These are phyloP conservation scores for Pseudozyma hubeiensis DNA, from an alignment of 1,284 basidiomycete species.

Conservation along the genomic window DNA sequence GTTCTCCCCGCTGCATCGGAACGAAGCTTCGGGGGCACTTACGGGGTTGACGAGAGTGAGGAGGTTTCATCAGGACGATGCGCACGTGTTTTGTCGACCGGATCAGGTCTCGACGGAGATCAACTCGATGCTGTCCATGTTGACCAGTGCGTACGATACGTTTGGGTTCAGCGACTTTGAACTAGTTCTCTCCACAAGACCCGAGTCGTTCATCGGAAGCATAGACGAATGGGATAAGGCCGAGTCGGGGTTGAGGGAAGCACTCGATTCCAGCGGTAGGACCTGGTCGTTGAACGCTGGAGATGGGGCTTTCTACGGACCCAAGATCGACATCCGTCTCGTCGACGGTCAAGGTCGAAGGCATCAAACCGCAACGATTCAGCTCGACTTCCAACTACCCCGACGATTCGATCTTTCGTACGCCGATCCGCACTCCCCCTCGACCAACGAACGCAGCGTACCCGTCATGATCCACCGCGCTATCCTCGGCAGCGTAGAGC, in stretches of 20 bases:
- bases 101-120: constrained; percentile 61
- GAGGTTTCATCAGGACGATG: constrained; percentile 66
- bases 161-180: constrained; percentile 65
- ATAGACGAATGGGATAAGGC: constrained; percentile 61
- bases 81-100: constrained; percentile 66
- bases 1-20: constrained; percentile 64
- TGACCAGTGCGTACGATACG: constrained; percentile 60
- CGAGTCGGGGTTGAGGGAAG: constrained; percentile 51
- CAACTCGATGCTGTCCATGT: constrained; percentile 64
- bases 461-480: constrained; percentile 68
- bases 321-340: constrained; percentile 67
- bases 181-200: constrained; percentile 66
- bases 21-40: constrained; percentile 63
- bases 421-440: constrained; percentile 27
- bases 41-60: constrained; percentile 64
- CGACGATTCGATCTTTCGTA: constrained; percentile 62
- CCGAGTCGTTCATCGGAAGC: constrained; percentile 55
- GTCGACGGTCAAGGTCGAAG: constrained; percentile 61
- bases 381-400: constrained; percentile 67
- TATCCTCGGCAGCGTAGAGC: constrained; percentile 66
- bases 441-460: constrained; percentile 9
- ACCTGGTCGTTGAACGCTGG: constrained; percentile 61
- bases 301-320: constrained; percentile 68
- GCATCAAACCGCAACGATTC: constrained; percentile 68
- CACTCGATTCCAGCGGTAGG: constrained; percentile 52